These are phyloP conservation scores for Parietichytrium sp. DNA, from an alignment of 108 stramenopile species.

Conservation along the genomic window DNA sequence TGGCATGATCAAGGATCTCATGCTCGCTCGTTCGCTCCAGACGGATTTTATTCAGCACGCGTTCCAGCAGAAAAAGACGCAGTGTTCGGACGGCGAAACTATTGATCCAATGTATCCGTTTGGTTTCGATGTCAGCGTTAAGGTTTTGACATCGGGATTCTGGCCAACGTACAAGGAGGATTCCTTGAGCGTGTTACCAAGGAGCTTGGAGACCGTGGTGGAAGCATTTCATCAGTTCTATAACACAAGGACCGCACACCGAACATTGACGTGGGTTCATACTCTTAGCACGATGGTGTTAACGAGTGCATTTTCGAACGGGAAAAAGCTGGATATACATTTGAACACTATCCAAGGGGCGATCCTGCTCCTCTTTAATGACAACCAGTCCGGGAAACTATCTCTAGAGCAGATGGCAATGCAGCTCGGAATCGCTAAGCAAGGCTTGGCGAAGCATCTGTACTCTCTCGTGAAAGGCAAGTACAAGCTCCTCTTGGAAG, in stretches of 20 bases:
- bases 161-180: slow-evolving; percentile 89
- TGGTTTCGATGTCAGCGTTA: slow-evolving; percentile 79
- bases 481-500: slow-evolving; percentile 84
- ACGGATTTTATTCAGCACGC: slow-evolving; percentile 78
- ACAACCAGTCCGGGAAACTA: slow-evolving; percentile 59
- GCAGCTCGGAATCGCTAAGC: slow-evolving; percentile 76
- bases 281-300: slow-evolving; percentile 89
- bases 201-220: slow-evolving; percentile 83
- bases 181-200: slow-evolving; percentile 63
- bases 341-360: slow-evolving; percentile 92
- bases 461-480: slow-evolving; percentile 95
- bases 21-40: slow-evolving; percentile 86
- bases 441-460: slow-evolving; percentile 83
- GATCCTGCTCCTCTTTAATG: slow-evolving; percentile 76
- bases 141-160: slow-evolving; percentile 94
- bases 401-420: slow-evolving; percentile 70
- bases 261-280: slow-evolving; percentile 61
- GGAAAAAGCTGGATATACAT: slow-evolving; percentile 71
- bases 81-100: too few species aligned
- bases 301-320: slow-evolving; percentile 48
- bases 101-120: too few species aligned
- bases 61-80: slow-evolving; percentile 55
- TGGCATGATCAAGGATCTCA: slow-evolving; percentile 91
- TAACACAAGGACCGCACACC: not conserved
- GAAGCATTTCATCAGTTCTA: slow-evolving; percentile 82